Percentiles rank a stretch among this genome's conserved stretches.
These are phyloP conservation scores for Suillus hirtellus DNA, from an alignment of 768 basidiomycete species.

Conservation along the genomic window DNA sequence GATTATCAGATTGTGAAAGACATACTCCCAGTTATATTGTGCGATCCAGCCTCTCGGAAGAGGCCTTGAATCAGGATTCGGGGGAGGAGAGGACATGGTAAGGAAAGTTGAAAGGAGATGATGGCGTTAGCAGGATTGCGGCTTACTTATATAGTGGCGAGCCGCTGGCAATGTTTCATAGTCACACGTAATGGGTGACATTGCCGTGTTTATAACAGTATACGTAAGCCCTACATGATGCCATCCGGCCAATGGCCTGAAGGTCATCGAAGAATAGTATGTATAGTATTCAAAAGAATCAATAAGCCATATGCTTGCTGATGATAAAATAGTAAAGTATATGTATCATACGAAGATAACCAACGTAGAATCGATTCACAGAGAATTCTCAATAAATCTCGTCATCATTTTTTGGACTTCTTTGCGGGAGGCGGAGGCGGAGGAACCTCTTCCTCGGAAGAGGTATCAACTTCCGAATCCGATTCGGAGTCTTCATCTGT, in stretches of 20 bases:
- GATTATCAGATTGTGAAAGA: slow-evolving; percentile 25
- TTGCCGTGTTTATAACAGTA: slow-evolving; percentile 25
- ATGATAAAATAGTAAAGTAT: slow-evolving; percentile 4
- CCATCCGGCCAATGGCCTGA: slow-evolving; percentile 3
- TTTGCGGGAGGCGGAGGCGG: slow-evolving; percentile 28
- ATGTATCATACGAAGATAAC: slow-evolving; percentile 3
- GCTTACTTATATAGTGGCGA: slow-evolving; percentile 18
- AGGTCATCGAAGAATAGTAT: slow-evolving; percentile 3
- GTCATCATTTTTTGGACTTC: slow-evolving; percentile 25
- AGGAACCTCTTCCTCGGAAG: slow-evolving; percentile 37
- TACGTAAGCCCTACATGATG: slow-evolving; percentile 1
- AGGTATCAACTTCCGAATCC: slow-evolving; percentile 28
- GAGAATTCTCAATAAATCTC: neutral
- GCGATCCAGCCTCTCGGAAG: slow-evolving; percentile 70
- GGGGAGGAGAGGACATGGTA: slow-evolving; percentile 45
- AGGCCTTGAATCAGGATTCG: slow-evolving; percentile 55
- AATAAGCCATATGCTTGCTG: slow-evolving; percentile 5
- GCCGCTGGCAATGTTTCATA: slow-evolving; percentile 14
- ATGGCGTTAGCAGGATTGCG: slow-evolving; percentile 8
- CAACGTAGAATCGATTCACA: neutral
- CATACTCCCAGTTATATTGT: slow-evolving; percentile 69
- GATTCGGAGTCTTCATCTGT: slow-evolving; percentile 17
- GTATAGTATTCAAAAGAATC: slow-evolving; percentile 6
- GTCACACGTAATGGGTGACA: slow-evolving; percentile 13
- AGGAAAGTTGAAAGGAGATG: slow-evolving; percentile 12